These are phyloP conservation scores for Neofusicoccum laricinum DNA, from an alignment of 2,329 filamentous ascomycete species.

Conservation along the genomic window DNA sequence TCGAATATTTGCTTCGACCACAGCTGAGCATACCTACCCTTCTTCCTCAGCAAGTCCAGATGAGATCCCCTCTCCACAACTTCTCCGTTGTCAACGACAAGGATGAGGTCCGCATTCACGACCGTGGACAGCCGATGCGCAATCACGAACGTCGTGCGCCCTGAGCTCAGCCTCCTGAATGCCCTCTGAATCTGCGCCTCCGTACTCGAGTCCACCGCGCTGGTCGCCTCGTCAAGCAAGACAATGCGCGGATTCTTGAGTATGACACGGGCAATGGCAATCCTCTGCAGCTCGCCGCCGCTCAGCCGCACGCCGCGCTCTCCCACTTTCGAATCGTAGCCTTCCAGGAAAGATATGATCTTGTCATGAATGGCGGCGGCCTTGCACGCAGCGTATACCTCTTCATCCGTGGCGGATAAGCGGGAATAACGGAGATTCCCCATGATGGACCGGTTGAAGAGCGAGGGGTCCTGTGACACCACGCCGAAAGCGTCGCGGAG, in stretches of 20 bases:
- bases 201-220: constrained; percentile 58
- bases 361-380: constrained; percentile 26
- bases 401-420: constrained; percentile 53
- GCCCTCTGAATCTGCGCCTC: constrained; percentile 56
- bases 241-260: constrained; percentile 65
- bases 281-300: constrained; percentile 80
- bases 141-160: constrained; percentile 72
- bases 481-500: constrained; percentile 50
- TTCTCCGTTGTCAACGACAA: constrained; percentile 67
- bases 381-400: constrained; percentile 41
- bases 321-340: constrained; percentile 72
- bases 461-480: constrained; percentile 40
- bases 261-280: constrained; percentile 72
- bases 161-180: constrained; percentile 58
- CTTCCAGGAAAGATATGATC: constrained; percentile 37
- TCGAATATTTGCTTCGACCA: constrained; percentile 54
- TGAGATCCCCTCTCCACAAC: constrained; percentile 74
- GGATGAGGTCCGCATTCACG: constrained; percentile 75
- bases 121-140: constrained; percentile 77
- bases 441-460: constrained; percentile 40
- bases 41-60: constrained; percentile 64
- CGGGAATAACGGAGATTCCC: constrained; percentile 41
- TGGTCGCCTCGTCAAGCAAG: constrained; percentile 75
- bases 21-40: constrained; percentile 71
- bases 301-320: constrained; percentile 75